Evolutionary conservation across 163 green algal genomes (phyloP), one percentile per base, ranked within the genome.

Genomic region (Scenedesmus sp.): DNA sequence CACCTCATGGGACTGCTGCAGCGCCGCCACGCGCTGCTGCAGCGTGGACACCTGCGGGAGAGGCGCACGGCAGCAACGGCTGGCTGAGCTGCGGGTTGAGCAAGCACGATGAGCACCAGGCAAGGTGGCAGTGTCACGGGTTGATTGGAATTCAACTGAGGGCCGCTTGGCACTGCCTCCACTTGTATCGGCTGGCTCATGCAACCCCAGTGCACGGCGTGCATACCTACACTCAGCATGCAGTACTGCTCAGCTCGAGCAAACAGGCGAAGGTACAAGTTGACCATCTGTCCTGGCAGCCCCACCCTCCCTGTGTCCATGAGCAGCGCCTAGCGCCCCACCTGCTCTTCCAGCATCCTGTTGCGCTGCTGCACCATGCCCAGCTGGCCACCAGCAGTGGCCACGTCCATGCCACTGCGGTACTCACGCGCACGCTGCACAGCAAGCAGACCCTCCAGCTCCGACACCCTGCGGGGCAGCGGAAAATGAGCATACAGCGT

Each of bases 361-460:
- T 95, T 96, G 49, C 94, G 87, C 90, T 96, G 92, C 51, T 86
- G 87, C 87, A 95, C 85, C 22, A 94, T 59, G 22, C 86, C 87
- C 90, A 95, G 73, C 90, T 94, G 90, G 37, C 90, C 89, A 65
- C 93, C 91, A 53, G 43, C 46, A 24, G 44, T 81, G 40, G 37
- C 51, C 59, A 79, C 82, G 65, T 90, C 89, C 30, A 83, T 40
- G 12, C 91, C 91, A 3, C 46, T 42, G 35, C 83, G 86, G 2
- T 68, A 68, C 59, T 91, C 86, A 44, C 84, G 92, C 10, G 93
- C 95, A 13, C 96, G 93, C 85, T 96, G 94, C 49, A 93, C 85
- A 35, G 94, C 93, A 79, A 98, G 91, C 90, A 98, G 93, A 1
- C 93, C 91, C 91, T 97, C 96, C 91, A 98, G 92, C 93, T 98